Evolutionary conservation across 352 stramenopile species (phyloP).

Genomic region (Globisporangium nagaii): DNA sequence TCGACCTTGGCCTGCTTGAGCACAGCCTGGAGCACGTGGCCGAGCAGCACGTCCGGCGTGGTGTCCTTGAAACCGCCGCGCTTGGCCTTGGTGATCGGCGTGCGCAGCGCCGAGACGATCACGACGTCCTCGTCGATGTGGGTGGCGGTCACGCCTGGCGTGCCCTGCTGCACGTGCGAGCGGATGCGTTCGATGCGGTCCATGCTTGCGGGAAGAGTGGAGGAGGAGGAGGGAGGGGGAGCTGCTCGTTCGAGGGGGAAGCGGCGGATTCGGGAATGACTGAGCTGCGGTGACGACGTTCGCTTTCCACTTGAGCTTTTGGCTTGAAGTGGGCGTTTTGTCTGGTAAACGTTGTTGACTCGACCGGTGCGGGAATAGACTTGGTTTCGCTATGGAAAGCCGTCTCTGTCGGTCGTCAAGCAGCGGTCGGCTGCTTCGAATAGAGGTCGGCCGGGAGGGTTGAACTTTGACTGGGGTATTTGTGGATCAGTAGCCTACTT

Average conservation of each 20-base stretch:
- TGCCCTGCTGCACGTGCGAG: slow-evolving; percentile 46
- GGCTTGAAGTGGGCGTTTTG: too few relatives aligned
- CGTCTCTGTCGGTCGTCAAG: too few relatives aligned
- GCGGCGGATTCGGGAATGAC: slow-evolving; percentile 3
- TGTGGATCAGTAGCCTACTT: too few relatives aligned
- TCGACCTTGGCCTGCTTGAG: slow-evolving; percentile 81
- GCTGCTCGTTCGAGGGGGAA: slow-evolving; percentile 2
- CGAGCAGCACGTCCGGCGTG: slow-evolving; percentile 87
- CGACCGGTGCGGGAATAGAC: too few relatives aligned
- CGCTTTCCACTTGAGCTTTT: too few relatives aligned
- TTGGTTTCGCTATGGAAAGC: too few relatives aligned
- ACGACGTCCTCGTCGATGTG: slow-evolving; percentile 73
- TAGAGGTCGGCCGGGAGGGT: too few relatives aligned
- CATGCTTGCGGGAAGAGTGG: slow-evolving; percentile 22
- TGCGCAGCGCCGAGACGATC: slow-evolving; percentile 79
- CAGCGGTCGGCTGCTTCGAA: too few relatives aligned
- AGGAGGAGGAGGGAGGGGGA: background rate
- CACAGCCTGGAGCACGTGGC: slow-evolving; percentile 77
- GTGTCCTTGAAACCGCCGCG: slow-evolving; percentile 90
- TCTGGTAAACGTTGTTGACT: too few relatives aligned
- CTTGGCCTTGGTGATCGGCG: slow-evolving; percentile 83
- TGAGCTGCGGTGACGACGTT: background rate
- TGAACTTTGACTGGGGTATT: too few relatives aligned
- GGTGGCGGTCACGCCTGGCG: slow-evolving; percentile 8
- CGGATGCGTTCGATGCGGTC: slow-evolving; percentile 73